Base-by-base conservation (phyloP, 192 early-diverging fungal genomes). In the Linnemannia exigua region DNA sequence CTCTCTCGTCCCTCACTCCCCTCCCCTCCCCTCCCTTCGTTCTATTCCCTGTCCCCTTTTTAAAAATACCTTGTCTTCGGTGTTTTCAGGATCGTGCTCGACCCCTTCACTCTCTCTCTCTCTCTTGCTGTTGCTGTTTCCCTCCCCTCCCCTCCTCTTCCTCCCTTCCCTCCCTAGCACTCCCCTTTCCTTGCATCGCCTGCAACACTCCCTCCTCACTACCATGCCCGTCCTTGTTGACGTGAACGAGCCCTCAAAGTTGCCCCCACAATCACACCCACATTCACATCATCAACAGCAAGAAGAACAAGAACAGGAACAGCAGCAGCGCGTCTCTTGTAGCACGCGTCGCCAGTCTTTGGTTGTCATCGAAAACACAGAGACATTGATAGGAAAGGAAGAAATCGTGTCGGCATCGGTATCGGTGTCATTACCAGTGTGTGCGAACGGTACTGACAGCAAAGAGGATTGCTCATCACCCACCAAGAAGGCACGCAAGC, bases 181-280 rank as follows among this genome's bases (percentile, higher is more conserved):
- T 41, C 68, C 68, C 67, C 38, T 70, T 69, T 70, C 38, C 68
- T 41, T 41, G 35, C 35, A 41, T 70, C 15, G 36, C 19, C 38
- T 25, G 68, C 68, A 36, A 33, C 66, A 1, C 67, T 41, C 20
- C 35, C 9, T 8, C 67, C 19, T 70, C 68, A 20, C 38, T 19
- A 36, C 38, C 37, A 36, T 36, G 38, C 68, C 68, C 35, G 68
- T 25, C 35, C 36, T 41, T 70, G 68, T 41, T 16, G 35, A 41
- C 68, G 35, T 79, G 12, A 16, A 25, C 52, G 78, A 79, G 82
- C 63, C 82, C 66, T 77, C 82, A 14, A 58, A 70, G 31, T 35
- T 44, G 28, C 33, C 19, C 36, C 61, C 11, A 44, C 58, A 67
- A 36, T 61, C 31, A 31, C 74, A 75, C 7, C 68, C 16, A 31